A percentile compares a stretch with the other conserved stretches of the same genome.
Evolutionary conservation across 441 rosid species (phyloP).

Genomic region (Adansonia gregorii): DNA sequence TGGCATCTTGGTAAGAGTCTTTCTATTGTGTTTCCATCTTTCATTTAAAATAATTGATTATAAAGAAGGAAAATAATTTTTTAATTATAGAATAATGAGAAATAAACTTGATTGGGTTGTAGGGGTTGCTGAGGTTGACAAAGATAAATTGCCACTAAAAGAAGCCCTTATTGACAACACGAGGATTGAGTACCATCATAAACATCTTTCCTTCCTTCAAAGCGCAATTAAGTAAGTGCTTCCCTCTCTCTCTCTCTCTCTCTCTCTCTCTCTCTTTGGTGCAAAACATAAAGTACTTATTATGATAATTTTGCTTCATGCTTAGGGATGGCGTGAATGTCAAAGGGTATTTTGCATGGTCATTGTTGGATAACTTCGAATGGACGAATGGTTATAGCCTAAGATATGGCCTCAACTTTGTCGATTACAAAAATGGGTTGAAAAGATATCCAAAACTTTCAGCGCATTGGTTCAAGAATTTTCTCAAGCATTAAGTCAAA

Average conservation of each 20-base stretch:
- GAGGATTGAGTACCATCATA: conserved; percentile 33
- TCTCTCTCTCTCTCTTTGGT: background rate
- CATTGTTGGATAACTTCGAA: conserved; percentile 34
- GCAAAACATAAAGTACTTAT: background rate
- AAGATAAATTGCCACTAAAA: conserved; percentile 29
- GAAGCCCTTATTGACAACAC: conserved; percentile 30
- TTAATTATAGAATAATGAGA: background rate
- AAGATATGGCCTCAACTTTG: conserved; percentile 33
- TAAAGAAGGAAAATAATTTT: no score
- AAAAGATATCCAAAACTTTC: conserved; percentile 33
- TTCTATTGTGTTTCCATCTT: no score
- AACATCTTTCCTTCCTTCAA: conserved; percentile 31
- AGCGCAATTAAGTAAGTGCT: conserved; percentile 30
- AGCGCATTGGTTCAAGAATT: conserved; percentile 30
- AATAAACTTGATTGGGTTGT: conserved; percentile 5
- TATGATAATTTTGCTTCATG: background rate
- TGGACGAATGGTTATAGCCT: conserved; percentile 31
- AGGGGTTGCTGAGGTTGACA: conserved; percentile 45
- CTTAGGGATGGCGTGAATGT: conserved; percentile 32
- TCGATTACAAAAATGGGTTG: conserved; percentile 32
- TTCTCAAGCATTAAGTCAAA: conserved; percentile 22
- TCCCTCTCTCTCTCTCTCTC: background rate
- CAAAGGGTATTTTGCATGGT: conserved; percentile 40
- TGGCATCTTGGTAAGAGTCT: background rate
- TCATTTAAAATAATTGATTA: no score